Percentiles rank a stretch among this genome's conserved stretches.
These are phyloP conservation scores for Lasiodiplodia theobromae DNA, from an alignment of 2,329 filamentous ascomycete genomes.

Conservation along the genomic window DNA sequence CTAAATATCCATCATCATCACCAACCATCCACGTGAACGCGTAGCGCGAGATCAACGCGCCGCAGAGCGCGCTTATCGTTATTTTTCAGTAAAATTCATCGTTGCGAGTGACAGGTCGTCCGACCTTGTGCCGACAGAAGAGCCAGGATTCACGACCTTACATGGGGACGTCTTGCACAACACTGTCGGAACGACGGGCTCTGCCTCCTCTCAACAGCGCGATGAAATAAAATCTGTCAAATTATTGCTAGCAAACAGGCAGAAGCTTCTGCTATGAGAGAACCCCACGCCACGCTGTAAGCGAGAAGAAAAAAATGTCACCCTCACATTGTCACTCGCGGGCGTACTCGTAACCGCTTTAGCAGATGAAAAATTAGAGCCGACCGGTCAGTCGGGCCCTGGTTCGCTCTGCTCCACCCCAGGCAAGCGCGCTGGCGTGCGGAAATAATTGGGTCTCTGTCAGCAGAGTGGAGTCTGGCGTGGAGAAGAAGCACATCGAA, in stretches of 20 bases:
- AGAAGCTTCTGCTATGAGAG: not conserved
- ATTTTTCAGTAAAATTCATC: not conserved
- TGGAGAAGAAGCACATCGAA: conserved; percentile 2
- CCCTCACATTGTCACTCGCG: not conserved
- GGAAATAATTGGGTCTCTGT: not conserved
- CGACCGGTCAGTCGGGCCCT: not conserved
- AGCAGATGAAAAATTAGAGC: not conserved
- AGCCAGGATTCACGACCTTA: not conserved
- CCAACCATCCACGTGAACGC: not conserved
- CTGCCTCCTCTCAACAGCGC: no score
- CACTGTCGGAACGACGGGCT: no score
- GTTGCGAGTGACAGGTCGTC: not conserved
- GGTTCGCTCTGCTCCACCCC: not conserved
- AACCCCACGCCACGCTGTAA: not conserved
- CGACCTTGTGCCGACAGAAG: not conserved
- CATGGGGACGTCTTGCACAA: not conserved
- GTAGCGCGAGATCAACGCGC: not conserved
- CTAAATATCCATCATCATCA: not conserved
- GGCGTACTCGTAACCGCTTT: not conserved
- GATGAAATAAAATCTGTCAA: no score
- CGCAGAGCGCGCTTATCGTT: not conserved
- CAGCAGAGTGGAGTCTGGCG: not conserved
- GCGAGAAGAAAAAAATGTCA: not conserved
- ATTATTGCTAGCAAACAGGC: no score
- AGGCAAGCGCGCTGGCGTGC: not conserved